Evolutionary conservation across 2,329 filamentous ascomycete species (phyloP).

Genomic region (Mariannaea sp.): DNA sequence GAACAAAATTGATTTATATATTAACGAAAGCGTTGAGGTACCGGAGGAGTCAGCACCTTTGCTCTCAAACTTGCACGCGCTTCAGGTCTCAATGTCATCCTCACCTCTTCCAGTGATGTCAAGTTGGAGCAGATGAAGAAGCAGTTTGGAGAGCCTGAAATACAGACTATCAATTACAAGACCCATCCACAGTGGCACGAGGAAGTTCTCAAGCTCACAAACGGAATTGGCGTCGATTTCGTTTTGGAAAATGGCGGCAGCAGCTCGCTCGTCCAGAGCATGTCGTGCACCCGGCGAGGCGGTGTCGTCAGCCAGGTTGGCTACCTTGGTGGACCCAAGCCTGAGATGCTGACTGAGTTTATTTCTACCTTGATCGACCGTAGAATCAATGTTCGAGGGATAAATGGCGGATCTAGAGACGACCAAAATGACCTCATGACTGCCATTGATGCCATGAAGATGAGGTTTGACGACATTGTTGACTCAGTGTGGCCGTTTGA

Average conservation of each 20-base stretch:
- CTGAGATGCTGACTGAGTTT: conserved; percentile 41
- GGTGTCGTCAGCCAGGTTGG: conserved; percentile 50
- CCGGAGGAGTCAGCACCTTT: conserved; percentile 46
- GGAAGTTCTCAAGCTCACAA: conserved; percentile 49
- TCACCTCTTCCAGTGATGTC: conserved; percentile 56
- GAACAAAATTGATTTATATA: too few species aligned
- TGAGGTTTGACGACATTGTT: conserved; percentile 45
- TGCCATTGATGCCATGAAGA: conserved; percentile 42
- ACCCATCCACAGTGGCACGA: conserved; percentile 52
- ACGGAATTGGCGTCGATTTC: conserved; percentile 52
- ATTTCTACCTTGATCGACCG: conserved; percentile 45
- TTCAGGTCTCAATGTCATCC: conserved; percentile 55
- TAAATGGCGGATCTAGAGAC: conserved; percentile 47
- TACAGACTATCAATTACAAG: conserved; percentile 54
- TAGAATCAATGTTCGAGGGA: conserved; percentile 43
- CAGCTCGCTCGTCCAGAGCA: conserved; percentile 44
- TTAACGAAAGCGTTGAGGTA: too few species aligned
- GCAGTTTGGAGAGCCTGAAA: conserved; percentile 47
- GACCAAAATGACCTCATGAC: conserved; percentile 47
- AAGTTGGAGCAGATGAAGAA: conserved; percentile 52
- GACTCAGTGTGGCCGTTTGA: conserved; percentile 46
- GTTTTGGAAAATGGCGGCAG: conserved; percentile 52
- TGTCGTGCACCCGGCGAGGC: conserved; percentile 47
- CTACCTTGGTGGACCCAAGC: conserved; percentile 43
- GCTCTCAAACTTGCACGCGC: conserved; percentile 53